Conservation (phyloP, 2,329 filamentous ascomycete genomes). For the Verticillium nonalfalfae region DNA sequence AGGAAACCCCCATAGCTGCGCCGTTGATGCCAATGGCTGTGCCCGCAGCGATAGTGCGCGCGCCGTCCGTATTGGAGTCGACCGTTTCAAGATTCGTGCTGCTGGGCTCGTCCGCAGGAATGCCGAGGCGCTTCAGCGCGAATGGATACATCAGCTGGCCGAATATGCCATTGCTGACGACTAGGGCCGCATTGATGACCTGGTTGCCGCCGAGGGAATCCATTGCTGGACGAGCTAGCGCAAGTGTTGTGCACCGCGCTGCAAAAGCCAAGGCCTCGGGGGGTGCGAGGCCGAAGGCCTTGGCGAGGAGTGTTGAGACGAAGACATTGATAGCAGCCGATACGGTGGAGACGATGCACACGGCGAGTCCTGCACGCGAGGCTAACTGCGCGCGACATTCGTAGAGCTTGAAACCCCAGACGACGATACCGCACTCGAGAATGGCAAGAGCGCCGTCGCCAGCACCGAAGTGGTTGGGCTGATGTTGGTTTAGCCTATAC, state of each 20-base stretch:
- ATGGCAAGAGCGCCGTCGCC: slow-evolving; percentile 42
- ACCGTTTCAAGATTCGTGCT: not conserved
- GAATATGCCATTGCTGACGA: slow-evolving; percentile 44
- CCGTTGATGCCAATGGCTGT: slow-evolving; percentile 51
- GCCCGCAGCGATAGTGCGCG: slow-evolving; percentile 39
- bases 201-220: slow-evolving; percentile 35
- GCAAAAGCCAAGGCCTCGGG: slow-evolving; percentile 37
- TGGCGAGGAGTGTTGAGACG: slow-evolving; percentile 30
- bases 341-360: slow-evolving; percentile 26
- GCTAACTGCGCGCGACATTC: slow-evolving; percentile 40
- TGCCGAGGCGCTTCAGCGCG: slow-evolving; percentile 20
- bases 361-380: slow-evolving; percentile 32
- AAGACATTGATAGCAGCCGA: slow-evolving; percentile 36
- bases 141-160: slow-evolving; percentile 33
- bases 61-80: slow-evolving; percentile 15
- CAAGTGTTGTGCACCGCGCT: slow-evolving; percentile 43
- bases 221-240: slow-evolving; percentile 41
- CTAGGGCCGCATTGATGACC: slow-evolving; percentile 41
- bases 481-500: slow-evolving; percentile 4
- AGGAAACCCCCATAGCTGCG: slow-evolving; percentile 53
- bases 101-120: slow-evolving; percentile 10
- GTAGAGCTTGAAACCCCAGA: slow-evolving; percentile 48
- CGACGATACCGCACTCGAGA: slow-evolving; percentile 43
- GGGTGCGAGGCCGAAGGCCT: slow-evolving; percentile 25
- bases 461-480: slow-evolving; percentile 29